phyloP scores from a whole-genome alignment of 352 stramenopile genomes.

The Globisporangium nodosum region DNA sequence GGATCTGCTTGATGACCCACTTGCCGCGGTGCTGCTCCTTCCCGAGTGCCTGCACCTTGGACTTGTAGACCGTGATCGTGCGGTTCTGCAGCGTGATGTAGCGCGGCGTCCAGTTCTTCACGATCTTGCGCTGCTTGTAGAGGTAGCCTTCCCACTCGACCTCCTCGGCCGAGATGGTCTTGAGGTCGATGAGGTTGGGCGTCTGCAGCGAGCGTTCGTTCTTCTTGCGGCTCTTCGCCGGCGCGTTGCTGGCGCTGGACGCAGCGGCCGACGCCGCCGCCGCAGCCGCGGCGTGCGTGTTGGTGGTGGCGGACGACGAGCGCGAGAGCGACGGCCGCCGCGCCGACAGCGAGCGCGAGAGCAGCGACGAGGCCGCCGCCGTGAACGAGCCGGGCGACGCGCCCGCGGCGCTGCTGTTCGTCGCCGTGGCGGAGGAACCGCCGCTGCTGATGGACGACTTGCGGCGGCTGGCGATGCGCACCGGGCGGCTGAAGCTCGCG shows the following conservation, averaged over 20 bases:
- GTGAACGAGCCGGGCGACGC: conserved; percentile 16
- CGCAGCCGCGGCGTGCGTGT: conserved; percentile 10
- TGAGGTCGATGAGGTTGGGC: conserved; percentile 84
- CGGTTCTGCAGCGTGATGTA: conserved; percentile 86
- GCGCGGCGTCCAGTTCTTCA: conserved; percentile 85
- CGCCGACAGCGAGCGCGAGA: conserved; percentile 15
- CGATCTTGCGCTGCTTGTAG: conserved; percentile 88
- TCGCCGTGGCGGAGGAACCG: conserved; percentile 21
- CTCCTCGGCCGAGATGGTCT: conserved; percentile 81
- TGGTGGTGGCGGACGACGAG: conserved; percentile 17
- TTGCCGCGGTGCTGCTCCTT: conserved; percentile 74
- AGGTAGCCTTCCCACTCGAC: conserved; percentile 87
- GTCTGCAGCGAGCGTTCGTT: conserved; percentile 25
- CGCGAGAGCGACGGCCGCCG: conserved; percentile 36
- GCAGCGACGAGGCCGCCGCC: conserved; percentile 12
- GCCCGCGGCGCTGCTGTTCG: conserved; percentile 17
- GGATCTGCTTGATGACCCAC: conserved; percentile 79
- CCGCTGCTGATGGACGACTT: conserved; percentile 38
- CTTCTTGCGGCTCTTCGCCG: conserved; percentile 6
- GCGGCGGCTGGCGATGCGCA: conserved; percentile 27
- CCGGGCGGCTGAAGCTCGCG: conserved; percentile 7
- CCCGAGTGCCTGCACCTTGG: conserved; percentile 78
- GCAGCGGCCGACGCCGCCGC: conserved; percentile 4
- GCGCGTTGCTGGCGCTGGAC: background rate
- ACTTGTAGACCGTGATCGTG: conserved; percentile 82